Evolutionary conservation across 139 green algal species (phyloP).

Genomic region (Chlamydomonas sp.): DNA sequence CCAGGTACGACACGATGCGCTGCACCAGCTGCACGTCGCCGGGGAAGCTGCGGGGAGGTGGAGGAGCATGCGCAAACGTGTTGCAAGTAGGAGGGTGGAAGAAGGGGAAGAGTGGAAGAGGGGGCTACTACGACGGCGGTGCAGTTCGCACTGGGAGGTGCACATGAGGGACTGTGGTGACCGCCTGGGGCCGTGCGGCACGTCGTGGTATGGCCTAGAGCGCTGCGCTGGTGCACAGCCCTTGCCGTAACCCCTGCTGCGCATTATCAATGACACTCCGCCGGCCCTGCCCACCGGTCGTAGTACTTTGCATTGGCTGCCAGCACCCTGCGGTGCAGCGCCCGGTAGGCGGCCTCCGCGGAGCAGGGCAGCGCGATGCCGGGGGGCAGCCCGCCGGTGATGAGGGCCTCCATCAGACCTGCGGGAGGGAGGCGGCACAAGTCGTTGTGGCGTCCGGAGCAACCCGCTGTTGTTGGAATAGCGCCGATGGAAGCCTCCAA

Average conservation of each 20-base stretch:
- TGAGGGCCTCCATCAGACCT: slow-evolving; percentile 73
- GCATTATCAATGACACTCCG: not conserved
- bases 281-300: slow-evolving; percentile 52
- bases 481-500: too few relatives aligned
- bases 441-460: too few relatives aligned
- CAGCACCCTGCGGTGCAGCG: slow-evolving; percentile 68
- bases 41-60: slow-evolving; percentile 52
- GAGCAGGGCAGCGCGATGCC: slow-evolving; percentile 62
- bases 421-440: not conserved
- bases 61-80: not conserved
- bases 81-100: not conserved
- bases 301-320: slow-evolving; percentile 91
- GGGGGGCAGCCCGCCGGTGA: slow-evolving; percentile 87
- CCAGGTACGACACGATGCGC: slow-evolving; percentile 80
- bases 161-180: too few relatives aligned
- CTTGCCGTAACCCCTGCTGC: too few relatives aligned
- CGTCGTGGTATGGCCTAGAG: too few relatives aligned
- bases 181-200: too few relatives aligned
- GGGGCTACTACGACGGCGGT: not conserved
- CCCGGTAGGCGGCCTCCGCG: slow-evolving; percentile 77
- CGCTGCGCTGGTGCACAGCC: too few relatives aligned
- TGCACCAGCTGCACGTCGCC: slow-evolving; percentile 60
- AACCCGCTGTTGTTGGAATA: too few relatives aligned
- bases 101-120: not conserved
- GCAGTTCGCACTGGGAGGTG: too few relatives aligned